phyloP scores from a whole-genome alignment of 2,329 filamentous ascomycete genomes.

The Trichoderma arundinaceum region DNA sequence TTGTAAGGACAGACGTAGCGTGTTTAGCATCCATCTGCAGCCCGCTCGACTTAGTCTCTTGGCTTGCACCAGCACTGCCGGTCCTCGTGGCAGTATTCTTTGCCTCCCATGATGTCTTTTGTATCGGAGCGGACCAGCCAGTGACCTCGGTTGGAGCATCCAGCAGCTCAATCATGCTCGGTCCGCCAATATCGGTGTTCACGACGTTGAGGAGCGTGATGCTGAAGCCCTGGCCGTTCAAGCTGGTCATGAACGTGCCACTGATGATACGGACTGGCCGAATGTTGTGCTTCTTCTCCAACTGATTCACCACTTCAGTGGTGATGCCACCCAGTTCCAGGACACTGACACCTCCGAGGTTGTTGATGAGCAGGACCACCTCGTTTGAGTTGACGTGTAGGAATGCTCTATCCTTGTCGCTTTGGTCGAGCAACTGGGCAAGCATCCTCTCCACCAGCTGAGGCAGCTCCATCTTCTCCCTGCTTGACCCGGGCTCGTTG shows the following conservation, averaged over 20 bases:
- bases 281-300: conserved; percentile 62
- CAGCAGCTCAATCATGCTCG: conserved; percentile 70
- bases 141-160: conserved; percentile 72
- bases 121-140: conserved; percentile 71
- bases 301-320: conserved; percentile 68
- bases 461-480: conserved; percentile 58
- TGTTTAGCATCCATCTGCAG: conserved; percentile 58
- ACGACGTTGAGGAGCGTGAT: conserved; percentile 71
- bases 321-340: conserved; percentile 76
- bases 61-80: conserved; percentile 42
- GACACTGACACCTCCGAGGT: conserved; percentile 74
- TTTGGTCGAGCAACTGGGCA: conserved; percentile 67
- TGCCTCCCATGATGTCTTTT: conserved; percentile 67
- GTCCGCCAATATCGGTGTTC: conserved; percentile 62
- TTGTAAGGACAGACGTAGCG: conserved; percentile 59
- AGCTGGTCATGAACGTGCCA: conserved; percentile 78
- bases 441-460: conserved; percentile 69
- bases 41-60: conserved; percentile 52
- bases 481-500: conserved; percentile 67
- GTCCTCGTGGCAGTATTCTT: conserved; percentile 56
- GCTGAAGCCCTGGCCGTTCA: conserved; percentile 78
- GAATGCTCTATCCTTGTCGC: conserved; percentile 74
- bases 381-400: conserved; percentile 66
- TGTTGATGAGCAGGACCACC: conserved; percentile 74
- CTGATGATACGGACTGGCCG: conserved; percentile 67